A percentile compares a stretch with the other conserved stretches of the same genome.
Evolutionary conservation across 805 yeast genomes (phyloP).

Genomic region (Torulaspora quercuum): DNA sequence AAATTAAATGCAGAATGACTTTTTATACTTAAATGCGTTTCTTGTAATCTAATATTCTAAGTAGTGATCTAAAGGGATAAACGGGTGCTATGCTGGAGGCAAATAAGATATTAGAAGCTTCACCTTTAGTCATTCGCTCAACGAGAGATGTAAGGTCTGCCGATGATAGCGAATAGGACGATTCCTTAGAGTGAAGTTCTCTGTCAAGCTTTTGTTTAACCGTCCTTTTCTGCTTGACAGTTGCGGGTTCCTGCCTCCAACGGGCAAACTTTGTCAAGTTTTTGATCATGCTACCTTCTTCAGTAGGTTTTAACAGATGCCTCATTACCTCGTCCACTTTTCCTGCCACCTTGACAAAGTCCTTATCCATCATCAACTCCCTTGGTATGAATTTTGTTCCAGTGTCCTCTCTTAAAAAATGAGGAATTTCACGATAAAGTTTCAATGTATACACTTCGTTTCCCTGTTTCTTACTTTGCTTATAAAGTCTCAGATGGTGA

Average conservation of each 20-base stretch:
- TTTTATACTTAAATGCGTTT: constrained; percentile 2
- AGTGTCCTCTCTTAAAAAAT: constrained; percentile 16
- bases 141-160: constrained; percentile 13
- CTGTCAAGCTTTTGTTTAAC: constrained; percentile 15
- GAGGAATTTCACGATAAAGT: constrained; percentile 22
- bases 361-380: constrained; percentile 14
- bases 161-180: constrained; percentile 1
- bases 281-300: constrained; percentile 6
- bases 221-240: constrained; percentile 28
- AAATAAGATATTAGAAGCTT: constrained; percentile 30
- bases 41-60: constrained; percentile 21
- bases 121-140: constrained; percentile 26
- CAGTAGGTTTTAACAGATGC: constrained; percentile 12
- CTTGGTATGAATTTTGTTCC: constrained; percentile 16
- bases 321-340: constrained; percentile 30
- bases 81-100: constrained; percentile 31
- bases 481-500: constrained; percentile 29
- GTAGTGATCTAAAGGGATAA: constrained; percentile 25
- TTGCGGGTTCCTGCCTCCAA: constrained; percentile 35
- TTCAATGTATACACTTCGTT: constrained; percentile 18
- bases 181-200: constrained; percentile 11
- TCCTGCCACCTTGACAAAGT: constrained; percentile 16
- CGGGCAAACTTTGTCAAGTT: constrained; percentile 30
- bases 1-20: neutral
- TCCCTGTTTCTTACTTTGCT: constrained; percentile 19